Evolutionary conservation across 148 eudicot genomes (phyloP), one percentile per base, ranked within the genome.

Genomic region (Fagopyrum tataricum): DNA sequence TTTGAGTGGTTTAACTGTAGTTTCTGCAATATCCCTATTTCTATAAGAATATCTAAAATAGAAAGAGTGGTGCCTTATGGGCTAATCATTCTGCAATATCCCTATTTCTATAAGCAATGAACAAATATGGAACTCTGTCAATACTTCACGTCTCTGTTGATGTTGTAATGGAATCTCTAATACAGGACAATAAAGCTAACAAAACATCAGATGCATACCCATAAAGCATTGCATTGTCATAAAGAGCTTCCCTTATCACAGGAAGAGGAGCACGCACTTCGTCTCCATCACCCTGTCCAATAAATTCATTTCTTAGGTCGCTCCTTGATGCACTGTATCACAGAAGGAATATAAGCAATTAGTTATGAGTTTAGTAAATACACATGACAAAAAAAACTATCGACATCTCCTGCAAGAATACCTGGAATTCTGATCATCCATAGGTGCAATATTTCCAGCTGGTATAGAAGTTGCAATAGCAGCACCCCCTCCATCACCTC

Each of bases 221-320:
- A 72, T 81, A 87, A 40, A 82, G 18, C 70, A 85, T 59, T 58
- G 87, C 80, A 79, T 80, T 76, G 67, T 87, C 97, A 84, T 96
- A 96, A 47, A 96, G 91, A 77, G 96, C 95, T 67, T 96, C 99
- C 86, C 99, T 83, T 82, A 83, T 89, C 73, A 90, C 99, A 20
- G 97, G 99, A 76, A 96, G 79, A 84, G 96, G 99, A 43, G 97
- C 78, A 6, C 99, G 96, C 6, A 96, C 86, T 74, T 81, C 92
- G 64, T 86, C 84, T 31, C 77, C 84, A 43, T 76, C 86, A 74
- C 69, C 82, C 67, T 75, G 73, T 74, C 75, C 75, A 8, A 58
- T 66, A 76, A 73, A 24, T 18, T 76, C 84, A 13, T 71, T 72
- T 44, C 79, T 85, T 44, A 39, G 40, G 39, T 85, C 85, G 58